Conservation (phyloP, 2,329 filamentous ascomycete species). For the Grosmannia serpens region DNA sequence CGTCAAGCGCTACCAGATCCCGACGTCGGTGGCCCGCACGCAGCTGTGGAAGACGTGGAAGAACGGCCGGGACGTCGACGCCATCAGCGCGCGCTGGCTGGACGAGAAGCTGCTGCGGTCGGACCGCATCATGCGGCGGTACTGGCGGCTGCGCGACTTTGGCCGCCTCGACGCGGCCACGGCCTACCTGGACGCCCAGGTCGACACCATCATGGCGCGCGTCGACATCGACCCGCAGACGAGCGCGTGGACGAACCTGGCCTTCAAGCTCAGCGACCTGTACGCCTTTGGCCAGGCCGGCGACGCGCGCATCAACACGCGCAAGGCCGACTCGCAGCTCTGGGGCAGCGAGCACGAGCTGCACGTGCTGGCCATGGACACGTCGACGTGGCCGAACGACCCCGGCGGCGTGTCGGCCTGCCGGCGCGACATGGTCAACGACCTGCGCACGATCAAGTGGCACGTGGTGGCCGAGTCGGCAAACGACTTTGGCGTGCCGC, state of each 20-base stretch:
- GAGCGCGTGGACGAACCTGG: conserved; percentile 21
- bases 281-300: conserved; percentile 25
- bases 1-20: conserved; percentile 24
- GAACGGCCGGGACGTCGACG: conserved; percentile 29
- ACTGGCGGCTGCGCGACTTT: conserved; percentile 26
- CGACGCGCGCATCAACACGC: conserved; percentile 23
- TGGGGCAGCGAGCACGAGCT: conserved; percentile 30
- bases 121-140: conserved; percentile 26
- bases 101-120: conserved; percentile 31
- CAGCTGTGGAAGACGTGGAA: conserved; percentile 37
- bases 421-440: conserved; percentile 42
- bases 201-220: conserved; percentile 20
- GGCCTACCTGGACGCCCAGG: conserved; percentile 25
- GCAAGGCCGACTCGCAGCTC: conserved; percentile 21
- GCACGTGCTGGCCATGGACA: conserved; percentile 34
- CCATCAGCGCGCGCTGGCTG: conserved; percentile 33
- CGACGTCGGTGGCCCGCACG: conserved; percentile 31
- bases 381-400: conserved; percentile 37
- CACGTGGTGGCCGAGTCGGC: conserved; percentile 43
- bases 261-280: conserved; percentile 24
- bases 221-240: conserved; percentile 21
- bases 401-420: conserved; percentile 44
- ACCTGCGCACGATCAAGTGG: conserved; percentile 39
- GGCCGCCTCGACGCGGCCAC: conserved; percentile 26
- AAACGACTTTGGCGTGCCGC: conserved; percentile 42